These are phyloP conservation scores for Maudiozyma bulderi DNA, from an alignment of 805 yeast species.

Conservation along the genomic window DNA sequence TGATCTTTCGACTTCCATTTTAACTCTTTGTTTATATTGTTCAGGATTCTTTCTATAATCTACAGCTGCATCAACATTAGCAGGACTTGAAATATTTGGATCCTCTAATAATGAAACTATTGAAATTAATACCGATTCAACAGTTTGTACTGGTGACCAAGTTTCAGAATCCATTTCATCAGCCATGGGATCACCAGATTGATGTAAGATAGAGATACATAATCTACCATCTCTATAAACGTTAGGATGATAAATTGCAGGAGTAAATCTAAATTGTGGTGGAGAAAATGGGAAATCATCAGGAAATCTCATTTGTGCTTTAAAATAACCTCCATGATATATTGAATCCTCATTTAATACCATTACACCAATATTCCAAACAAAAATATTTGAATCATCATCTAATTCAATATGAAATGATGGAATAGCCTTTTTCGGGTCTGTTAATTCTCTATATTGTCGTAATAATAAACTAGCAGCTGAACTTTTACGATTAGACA, in stretches of 20 bases:
- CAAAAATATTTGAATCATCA: slow-evolving; percentile 48
- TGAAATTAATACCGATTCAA: slow-evolving; percentile 80
- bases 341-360: slow-evolving; percentile 81
- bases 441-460: slow-evolving; percentile 88
- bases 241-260: slow-evolving; percentile 91
- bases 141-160: slow-evolving; percentile 91
- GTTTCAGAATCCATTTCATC: slow-evolving; percentile 92
- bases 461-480: slow-evolving; percentile 83
- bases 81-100: slow-evolving; percentile 89
- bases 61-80: slow-evolving; percentile 92
- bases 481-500: slow-evolving; percentile 35
- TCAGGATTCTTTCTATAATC: slow-evolving; percentile 77
- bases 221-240: slow-evolving; percentile 88
- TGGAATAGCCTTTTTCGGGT: slow-evolving; percentile 75
- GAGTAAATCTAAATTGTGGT: slow-evolving; percentile 85
- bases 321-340: slow-evolving; percentile 90
- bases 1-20: slow-evolving; percentile 73
- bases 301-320: slow-evolving; percentile 91
- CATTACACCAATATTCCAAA: slow-evolving; percentile 86
- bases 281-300: slow-evolving; percentile 86
- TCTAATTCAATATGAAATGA: slow-evolving; percentile 60
- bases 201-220: slow-evolving; percentile 87
- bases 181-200: slow-evolving; percentile 79
- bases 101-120: slow-evolving; percentile 86
- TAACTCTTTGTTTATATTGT: slow-evolving; percentile 63